Evolutionary conservation across 176 grass and related monocot species (phyloP), one percentile per base, ranked within the genome.

Genomic region (Carex myosuroides): DNA sequence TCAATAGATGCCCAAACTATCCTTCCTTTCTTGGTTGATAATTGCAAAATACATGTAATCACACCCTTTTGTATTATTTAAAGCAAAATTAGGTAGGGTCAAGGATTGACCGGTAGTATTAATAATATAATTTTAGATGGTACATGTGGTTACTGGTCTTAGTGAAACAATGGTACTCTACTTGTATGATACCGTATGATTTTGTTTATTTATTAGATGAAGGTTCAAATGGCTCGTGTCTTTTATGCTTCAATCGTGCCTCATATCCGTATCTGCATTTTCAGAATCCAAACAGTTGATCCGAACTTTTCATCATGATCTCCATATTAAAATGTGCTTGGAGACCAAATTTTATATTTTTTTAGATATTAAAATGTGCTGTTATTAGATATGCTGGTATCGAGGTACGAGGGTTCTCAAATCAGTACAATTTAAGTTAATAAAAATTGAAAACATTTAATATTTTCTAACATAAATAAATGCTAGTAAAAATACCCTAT

Each of bases 401-500:
- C 29, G 6, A 26, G 14, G 41, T 69, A 24, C 60, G 17, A 32
- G 44, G 24, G 37, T 53, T 2, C 53, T 85, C 53, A 56, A n/a
- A 24, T 44, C 18, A 20, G n/a, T 61, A 8, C n/a, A 24, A 62
- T 62, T 24, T 10, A 24, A 22, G 18, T 62, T 12, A 62, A 62
- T 24, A 10, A 62, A 22, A 50, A 11, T 48, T 21, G 20, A 62
- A 62, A 22, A 10, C 60, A 62, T 26, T 24, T 72, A 37, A 2
- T 62, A 22, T 8, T 4, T 17, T 18, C 10, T 24, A 14, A 63
- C 70, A 57, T 84, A 11, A 11, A 5, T 56, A 71, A 58, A 18
- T 69, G n/a, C 12, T 24, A 46, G 66, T 88, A 73, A 53, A 79
- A 80, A 53, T 44, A 32, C 33, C 57, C 9, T 81, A 17, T 86